A percentile compares a stretch with the other conserved stretches of the same genome.
Evolutionary conservation across 176 grass and related monocot genomes (phyloP).

Genomic region (Cenchrus fungigraminus): DNA sequence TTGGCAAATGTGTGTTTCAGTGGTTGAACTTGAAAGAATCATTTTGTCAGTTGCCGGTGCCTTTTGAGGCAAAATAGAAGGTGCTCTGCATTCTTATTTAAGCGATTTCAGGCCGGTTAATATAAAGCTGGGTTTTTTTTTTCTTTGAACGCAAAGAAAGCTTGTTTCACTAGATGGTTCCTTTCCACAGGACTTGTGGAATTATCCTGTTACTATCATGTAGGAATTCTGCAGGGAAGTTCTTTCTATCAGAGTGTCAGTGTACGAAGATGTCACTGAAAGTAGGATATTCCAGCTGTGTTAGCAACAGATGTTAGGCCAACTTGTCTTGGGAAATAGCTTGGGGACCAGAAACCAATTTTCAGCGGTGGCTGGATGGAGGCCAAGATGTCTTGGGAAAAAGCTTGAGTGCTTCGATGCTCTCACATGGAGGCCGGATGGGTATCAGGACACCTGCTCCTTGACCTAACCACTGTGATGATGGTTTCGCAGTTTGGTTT

Average conservation of each 20-base stretch:
- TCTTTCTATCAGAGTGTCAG: neutral
- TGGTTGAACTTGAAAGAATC: neutral
- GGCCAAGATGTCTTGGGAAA: neutral
- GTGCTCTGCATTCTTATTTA: too few relatives aligned
- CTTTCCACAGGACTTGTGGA: neutral
- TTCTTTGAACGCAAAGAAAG: too few relatives aligned
- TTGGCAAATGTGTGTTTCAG: neutral
- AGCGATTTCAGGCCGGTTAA: neutral
- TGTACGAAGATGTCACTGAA: neutral
- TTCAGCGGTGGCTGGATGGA: neutral
- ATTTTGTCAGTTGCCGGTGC: neutral
- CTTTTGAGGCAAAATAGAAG: neutral
- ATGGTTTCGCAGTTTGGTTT: neutral
- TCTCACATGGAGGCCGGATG: neutral
- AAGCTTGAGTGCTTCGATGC: neutral
- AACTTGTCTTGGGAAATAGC: neutral
- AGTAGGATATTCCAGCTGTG: neutral
- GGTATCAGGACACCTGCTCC: too few relatives aligned
- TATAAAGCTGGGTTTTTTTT: neutral
- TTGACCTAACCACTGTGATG: neutral
- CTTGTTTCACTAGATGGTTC: neutral
- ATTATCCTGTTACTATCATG: neutral
- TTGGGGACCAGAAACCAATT: neutral
- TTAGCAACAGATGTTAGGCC: neutral
- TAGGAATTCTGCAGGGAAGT: neutral